Percentiles rank a stretch among this genome's conserved stretches.
Evolutionary conservation across 179 eudicot genomes (phyloP).

Genomic region (Amaranthus tricolor): DNA sequence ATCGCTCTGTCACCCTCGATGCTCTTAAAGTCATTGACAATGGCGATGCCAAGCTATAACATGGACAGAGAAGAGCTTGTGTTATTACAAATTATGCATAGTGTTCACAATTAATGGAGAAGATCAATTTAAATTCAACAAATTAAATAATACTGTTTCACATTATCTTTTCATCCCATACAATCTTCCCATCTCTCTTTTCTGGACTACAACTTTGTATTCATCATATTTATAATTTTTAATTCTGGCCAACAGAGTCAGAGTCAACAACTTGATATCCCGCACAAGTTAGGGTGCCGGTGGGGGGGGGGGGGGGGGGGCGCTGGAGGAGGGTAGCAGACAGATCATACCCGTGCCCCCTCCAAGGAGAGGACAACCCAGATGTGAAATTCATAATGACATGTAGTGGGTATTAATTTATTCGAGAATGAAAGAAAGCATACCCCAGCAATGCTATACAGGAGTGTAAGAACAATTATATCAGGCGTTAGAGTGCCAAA

Average conservation of each 20-base stretch:
- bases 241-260: no score
- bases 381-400: neutral
- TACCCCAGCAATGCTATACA: constrained; percentile 98
- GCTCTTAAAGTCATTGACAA: constrained; percentile 95
- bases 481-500: constrained; percentile 96
- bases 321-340: no score
- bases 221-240: no score
- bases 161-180: neutral
- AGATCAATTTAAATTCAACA: neutral
- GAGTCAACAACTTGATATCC: no score
- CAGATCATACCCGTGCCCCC: no score
- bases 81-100: neutral
- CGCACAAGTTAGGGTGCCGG: no score
- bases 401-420: neutral
- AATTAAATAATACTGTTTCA: neutral
- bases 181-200: neutral
- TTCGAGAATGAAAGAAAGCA: constrained; percentile 18
- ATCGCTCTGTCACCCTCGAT: constrained; percentile 93
- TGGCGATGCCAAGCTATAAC: constrained; percentile 87
- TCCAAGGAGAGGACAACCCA: neutral
- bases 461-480: constrained; percentile 76
- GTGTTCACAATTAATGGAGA: neutral
- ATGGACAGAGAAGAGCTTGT: constrained; percentile 7
- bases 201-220: neutral
- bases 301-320: no score